Evolutionary conservation across 768 basidiomycete species (phyloP), one percentile per base, ranked within the genome.

Genomic region (Suillus brevipes): DNA sequence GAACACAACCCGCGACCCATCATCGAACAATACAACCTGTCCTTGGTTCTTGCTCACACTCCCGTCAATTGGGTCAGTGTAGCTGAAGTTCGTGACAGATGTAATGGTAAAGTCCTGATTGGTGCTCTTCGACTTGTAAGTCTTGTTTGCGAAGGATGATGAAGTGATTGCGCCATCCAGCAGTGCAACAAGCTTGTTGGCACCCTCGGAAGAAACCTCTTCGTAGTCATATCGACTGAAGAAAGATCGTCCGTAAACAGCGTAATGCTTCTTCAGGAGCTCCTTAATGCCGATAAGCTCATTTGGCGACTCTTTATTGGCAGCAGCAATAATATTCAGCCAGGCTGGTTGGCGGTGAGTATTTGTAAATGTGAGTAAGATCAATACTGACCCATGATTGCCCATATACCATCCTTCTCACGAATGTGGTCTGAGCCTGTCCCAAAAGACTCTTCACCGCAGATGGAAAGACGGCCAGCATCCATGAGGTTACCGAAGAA

Each of bases 401-500:
- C 97, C 97, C 97, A 99, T 56, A 99, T 81, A 68, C 97, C 97
- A 71, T 99, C 97, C 84, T 99, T 99, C 83, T 99, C 97, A 66
- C 97, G 92, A 71, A 99, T 97, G 78, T 99, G 97, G 79, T 99
- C 97, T 16, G 97, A 99, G n/a, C 97, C 97, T 9, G 97, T 99
- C 64, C 97, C 97, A 77, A 99, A 99, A 4, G 94, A 96, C 80
- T 99, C 97, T 77, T 99, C 97, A 64, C 97, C 97, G 73, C 97
- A 99, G 74, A 99, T 99, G 59, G 97, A 98, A 59, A 99, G 86
- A 52, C 94, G 86, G 0, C 96, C 97, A 23, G 97, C 97, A 76
- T 99, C 97, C 97, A 99, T 99, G 71, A 99, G 83, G 80, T 99
- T 99, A 56, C 97, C 97, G 75, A 99, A 99, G 87, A 99, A 99